phyloP scores from a whole-genome alignment of 1,139 yeast species.

The Torulaspora pretoriensis region DNA sequence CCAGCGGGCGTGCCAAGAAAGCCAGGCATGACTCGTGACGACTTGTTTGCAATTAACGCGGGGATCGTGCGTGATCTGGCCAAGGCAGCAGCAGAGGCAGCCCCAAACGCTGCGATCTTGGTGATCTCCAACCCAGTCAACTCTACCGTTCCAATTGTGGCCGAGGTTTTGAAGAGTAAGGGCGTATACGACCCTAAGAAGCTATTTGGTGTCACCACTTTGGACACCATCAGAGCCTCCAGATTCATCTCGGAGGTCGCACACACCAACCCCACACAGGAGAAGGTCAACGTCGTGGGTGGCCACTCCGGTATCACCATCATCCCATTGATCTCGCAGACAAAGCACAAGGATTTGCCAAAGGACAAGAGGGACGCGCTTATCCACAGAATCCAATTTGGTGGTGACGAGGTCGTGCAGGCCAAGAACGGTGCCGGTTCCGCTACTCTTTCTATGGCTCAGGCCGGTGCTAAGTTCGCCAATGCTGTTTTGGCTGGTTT shows the following conservation, averaged over 20 bases:
- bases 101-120: slow-evolving; percentile 84
- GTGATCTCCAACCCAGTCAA: slow-evolving; percentile 97
- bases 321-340: slow-evolving; percentile 85
- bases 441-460: slow-evolving; percentile 98
- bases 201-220: slow-evolving; percentile 94
- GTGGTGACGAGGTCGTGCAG: slow-evolving; percentile 98
- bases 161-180: slow-evolving; percentile 82
- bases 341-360: slow-evolving; percentile 53
- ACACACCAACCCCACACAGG: slow-evolving; percentile 60
- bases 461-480: slow-evolving; percentile 94
- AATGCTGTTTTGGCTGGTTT: slow-evolving; percentile 78
- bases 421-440: slow-evolving; percentile 99
- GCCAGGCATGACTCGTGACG: slow-evolving; percentile 99
- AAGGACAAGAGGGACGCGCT: slow-evolving; percentile 61
- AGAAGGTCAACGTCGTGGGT: slow-evolving; percentile 81
- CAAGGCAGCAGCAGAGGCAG: slow-evolving; percentile 75
- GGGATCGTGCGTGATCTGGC: slow-evolving; percentile 92
- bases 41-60: slow-evolving; percentile 94
- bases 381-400: slow-evolving; percentile 92
- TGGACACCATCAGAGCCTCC: slow-evolving; percentile 90
- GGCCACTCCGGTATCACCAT: slow-evolving; percentile 99
- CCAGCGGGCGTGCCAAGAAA: slow-evolving; percentile 99
- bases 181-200: slow-evolving; percentile 89
- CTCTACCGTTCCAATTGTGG: slow-evolving; percentile 97
- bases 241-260: slow-evolving; percentile 67